Conservation (phyloP, 106 monocot genomes). For the Phalaenopsis equestris region DNA sequence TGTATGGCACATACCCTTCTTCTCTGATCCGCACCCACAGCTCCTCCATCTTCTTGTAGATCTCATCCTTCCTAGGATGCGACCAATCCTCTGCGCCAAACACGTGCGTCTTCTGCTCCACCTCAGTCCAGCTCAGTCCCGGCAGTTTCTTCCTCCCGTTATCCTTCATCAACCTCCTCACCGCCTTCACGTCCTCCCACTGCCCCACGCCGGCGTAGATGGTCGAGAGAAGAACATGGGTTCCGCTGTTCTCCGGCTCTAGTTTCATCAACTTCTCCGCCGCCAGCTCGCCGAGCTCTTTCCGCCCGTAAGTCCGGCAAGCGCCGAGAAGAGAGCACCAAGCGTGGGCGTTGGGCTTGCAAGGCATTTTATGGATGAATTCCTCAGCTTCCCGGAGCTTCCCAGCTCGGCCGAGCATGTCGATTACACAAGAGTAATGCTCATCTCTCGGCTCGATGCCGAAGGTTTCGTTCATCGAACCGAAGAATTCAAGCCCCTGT, state of each 20-base stretch:
- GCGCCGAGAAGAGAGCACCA: slow-evolving; percentile 66
- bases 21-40: slow-evolving; percentile 26
- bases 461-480: slow-evolving; percentile 26
- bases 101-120: slow-evolving; percentile 47
- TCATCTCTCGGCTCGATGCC: slow-evolving; percentile 33
- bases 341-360: slow-evolving; percentile 40
- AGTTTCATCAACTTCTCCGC: slow-evolving; percentile 53
- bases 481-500: slow-evolving; percentile 30
- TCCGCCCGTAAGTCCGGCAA: slow-evolving; percentile 37
- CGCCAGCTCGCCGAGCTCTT: slow-evolving; percentile 42
- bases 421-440: slow-evolving; percentile 43
- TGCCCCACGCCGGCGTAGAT: slow-evolving; percentile 36
- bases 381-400: slow-evolving; percentile 31
- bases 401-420: slow-evolving; percentile 44
- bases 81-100: slow-evolving; percentile 41
- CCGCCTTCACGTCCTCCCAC: slow-evolving; percentile 49
- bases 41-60: slow-evolving; percentile 48
- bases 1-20: slow-evolving; percentile 53
- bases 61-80: slow-evolving; percentile 35
- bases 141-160: slow-evolving; percentile 37
- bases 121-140: slow-evolving; percentile 57
- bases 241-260: slow-evolving; percentile 44
- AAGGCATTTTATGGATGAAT: slow-evolving; percentile 37
- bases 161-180: slow-evolving; percentile 42
- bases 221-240: slow-evolving; percentile 42